Percentiles rank a stretch among this genome's conserved stretches.
phyloP scores from a whole-genome alignment of 2,329 filamentous ascomycete species.

The Penicillium sumatraense region DNA sequence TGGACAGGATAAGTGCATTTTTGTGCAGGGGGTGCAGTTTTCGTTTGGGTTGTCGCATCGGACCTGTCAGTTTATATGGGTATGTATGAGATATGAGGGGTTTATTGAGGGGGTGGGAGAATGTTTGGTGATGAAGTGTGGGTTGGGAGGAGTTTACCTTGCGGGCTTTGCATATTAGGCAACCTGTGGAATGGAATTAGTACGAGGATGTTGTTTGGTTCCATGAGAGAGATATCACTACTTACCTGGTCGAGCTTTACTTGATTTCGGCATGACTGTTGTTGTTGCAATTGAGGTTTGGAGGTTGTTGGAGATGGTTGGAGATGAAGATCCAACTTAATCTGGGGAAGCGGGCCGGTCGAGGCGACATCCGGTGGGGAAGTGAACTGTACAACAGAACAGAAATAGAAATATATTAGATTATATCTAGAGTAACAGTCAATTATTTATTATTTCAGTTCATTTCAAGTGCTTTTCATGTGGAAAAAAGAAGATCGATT shows the following conservation, averaged over 20 bases:
- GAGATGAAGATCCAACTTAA: neutral
- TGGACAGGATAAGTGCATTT: neutral
- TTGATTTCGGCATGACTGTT: neutral
- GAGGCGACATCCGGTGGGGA: neutral
- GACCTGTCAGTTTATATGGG: neutral
- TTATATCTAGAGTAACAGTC: too few relatives aligned
- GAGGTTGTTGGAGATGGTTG: too few relatives aligned
- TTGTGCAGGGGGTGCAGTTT: neutral
- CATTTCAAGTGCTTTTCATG: too few relatives aligned
- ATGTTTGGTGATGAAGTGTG: too few relatives aligned
- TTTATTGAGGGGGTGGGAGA: too few relatives aligned
- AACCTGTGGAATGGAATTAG: neutral
- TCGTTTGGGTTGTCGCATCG: neutral
- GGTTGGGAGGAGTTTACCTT: conserved; percentile 3
- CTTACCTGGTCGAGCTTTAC: conserved; percentile 1
- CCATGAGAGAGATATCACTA: neutral
- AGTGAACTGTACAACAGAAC: neutral
- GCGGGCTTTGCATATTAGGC: conserved; percentile 11
- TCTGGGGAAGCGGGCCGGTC: neutral
- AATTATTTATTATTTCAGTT: too few relatives aligned
- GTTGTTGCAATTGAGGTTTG: neutral
- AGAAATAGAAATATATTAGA: too few relatives aligned
- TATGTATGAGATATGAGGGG: too few relatives aligned
- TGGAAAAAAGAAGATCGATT: too few relatives aligned
- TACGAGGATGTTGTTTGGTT: neutral